Evolutionary conservation across 768 basidiomycete species (phyloP).

Genomic region (Floccularia luteovirens): DNA sequence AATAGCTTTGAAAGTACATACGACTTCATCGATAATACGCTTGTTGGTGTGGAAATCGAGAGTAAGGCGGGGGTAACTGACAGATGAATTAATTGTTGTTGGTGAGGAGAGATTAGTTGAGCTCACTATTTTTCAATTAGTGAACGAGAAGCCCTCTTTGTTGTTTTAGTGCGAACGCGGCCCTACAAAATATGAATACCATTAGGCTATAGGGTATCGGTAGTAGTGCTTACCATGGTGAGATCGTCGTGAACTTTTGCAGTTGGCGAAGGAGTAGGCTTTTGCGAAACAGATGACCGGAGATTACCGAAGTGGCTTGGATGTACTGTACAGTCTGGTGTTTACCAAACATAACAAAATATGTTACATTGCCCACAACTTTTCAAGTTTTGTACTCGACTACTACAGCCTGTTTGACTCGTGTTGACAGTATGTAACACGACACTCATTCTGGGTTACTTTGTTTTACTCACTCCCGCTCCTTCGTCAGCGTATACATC

Average conservation of each 20-base stretch:
- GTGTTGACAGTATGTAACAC: slow-evolving; percentile 71
- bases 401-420: slow-evolving; percentile 61
- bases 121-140: slow-evolving; percentile 99
- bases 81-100: background rate
- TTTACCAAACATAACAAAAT: slow-evolving; percentile 18
- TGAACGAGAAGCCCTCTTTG: slow-evolving; percentile 97
- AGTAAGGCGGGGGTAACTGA: slow-evolving; percentile 95
- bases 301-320: slow-evolving; percentile 33
- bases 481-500: slow-evolving; percentile 19
- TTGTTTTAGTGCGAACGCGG: slow-evolving; percentile 99
- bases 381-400: slow-evolving; percentile 7
- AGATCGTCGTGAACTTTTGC: slow-evolving; percentile 14
- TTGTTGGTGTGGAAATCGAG: slow-evolving; percentile 99
- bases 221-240: slow-evolving; percentile 43
- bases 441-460: slow-evolving; percentile 77
- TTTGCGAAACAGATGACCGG: slow-evolving; percentile 14
- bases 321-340: slow-evolving; percentile 27
- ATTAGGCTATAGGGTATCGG: slow-evolving; percentile 3
- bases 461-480: slow-evolving; percentile 24
- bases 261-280: background rate
- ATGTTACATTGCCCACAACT: background rate
- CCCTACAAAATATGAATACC: slow-evolving; percentile 47
- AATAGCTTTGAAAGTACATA: slow-evolving; percentile 21
- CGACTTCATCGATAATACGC: slow-evolving; percentile 96
- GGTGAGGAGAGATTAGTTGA: background rate